Percentiles rank a stretch among this genome's conserved stretches.
Conservation (phyloP, 2,329 filamentous ascomycete genomes). For the Cytospora leucostoma region DNA sequence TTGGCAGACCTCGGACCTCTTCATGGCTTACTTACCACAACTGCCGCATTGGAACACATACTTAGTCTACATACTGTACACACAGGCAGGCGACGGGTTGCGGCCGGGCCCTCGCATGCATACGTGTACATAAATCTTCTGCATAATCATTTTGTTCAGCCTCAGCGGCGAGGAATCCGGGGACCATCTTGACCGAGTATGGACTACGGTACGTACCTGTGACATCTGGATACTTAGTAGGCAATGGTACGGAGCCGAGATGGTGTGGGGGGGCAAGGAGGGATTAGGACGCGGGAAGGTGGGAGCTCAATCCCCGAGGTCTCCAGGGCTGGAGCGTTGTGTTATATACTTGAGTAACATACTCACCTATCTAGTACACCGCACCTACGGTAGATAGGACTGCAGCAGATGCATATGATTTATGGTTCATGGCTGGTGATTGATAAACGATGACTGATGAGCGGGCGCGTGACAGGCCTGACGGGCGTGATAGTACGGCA, state of each 20-base stretch:
- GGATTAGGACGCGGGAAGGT: too few species aligned
- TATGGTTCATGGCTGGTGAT: not conserved
- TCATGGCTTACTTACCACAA: too few species aligned
- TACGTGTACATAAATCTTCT: not conserved
- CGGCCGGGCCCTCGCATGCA: not conserved
- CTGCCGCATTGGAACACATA: not conserved
- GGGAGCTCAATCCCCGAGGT: not conserved
- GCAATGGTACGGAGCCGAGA: not conserved
- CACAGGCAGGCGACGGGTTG: not conserved
- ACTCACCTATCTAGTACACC: too few species aligned
- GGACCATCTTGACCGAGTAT: not conserved
- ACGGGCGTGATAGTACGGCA: not conserved
- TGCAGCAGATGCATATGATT: not conserved
- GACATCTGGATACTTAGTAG: not conserved
- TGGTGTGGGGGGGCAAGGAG: not conserved
- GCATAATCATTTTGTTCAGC: conserved; percentile 7
- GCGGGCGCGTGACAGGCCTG: not conserved
- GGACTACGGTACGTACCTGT: too few species aligned
- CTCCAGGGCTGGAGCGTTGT: not conserved
- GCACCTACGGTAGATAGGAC: too few species aligned
- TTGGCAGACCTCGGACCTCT: too few species aligned
- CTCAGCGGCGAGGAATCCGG: conserved; percentile 8
- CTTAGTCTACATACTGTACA: not conserved
- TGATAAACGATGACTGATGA: not conserved
- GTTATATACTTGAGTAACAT: too few species aligned